These are phyloP conservation scores for Polyplosphaeria fusca DNA, from an alignment of 495 filamentous ascomycete species.

Conservation along the genomic window DNA sequence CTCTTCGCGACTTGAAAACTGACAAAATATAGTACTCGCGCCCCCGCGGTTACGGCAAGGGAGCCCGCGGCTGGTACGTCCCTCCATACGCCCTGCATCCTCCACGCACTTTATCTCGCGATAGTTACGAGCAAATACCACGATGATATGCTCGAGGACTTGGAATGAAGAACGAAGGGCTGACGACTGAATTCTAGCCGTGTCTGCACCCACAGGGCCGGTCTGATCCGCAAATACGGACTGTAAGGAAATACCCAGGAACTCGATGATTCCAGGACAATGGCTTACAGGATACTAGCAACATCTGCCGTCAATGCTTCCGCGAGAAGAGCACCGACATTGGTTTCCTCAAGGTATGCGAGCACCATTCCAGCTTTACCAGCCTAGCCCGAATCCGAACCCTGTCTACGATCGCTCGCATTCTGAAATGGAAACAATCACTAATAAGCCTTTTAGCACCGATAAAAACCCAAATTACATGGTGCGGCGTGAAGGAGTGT, in stretches of 20 bases:
- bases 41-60: constrained; percentile 95
- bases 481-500: constrained; percentile 7
- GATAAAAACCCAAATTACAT: constrained; percentile 16
- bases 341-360: constrained; percentile 93
- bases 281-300: too few species aligned
- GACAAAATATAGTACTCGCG: too few species aligned
- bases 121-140: too few species aligned
- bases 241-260: too few species aligned
- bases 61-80: constrained; percentile 80
- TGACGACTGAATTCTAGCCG: constrained; percentile 61
- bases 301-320: constrained; percentile 99
- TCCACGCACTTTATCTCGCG: background rate
- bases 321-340: constrained; percentile 94
- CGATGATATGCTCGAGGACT: background rate
- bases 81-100: background rate
- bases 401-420: too few species aligned
- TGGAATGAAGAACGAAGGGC: constrained; percentile 5
- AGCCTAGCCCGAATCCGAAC: too few species aligned
- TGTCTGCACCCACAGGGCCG: constrained; percentile 90
- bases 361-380: background rate
- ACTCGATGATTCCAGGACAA: too few species aligned
- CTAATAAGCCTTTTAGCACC: constrained; percentile 21
- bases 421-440: too few species aligned
- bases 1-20: too few species aligned
- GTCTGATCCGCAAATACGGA: constrained; percentile 98